Evolutionary conservation across 768 basidiomycete species (phyloP).

Genomic region (Leucocoprinus birnbaumii): DNA sequence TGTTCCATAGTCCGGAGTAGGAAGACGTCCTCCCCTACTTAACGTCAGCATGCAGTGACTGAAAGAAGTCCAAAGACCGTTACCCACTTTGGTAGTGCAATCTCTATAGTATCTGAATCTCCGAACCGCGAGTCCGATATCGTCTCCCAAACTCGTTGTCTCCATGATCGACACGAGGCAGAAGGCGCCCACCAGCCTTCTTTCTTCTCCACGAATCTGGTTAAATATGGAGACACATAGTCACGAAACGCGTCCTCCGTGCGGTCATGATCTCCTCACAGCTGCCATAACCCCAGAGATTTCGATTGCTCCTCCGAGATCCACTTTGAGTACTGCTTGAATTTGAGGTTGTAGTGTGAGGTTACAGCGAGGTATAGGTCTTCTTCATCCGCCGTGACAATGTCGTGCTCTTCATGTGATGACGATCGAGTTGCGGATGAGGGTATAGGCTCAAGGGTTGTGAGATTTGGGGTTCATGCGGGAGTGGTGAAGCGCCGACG

Average conservation of each 20-base stretch:
- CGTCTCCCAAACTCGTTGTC: constrained; percentile 2
- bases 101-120: background rate
- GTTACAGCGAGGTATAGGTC: background rate
- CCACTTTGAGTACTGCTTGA: constrained; percentile 6
- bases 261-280: background rate
- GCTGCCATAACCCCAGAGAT: background rate
- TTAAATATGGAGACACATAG: constrained; percentile 6
- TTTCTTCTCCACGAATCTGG: constrained; percentile 2
- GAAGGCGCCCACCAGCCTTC: background rate
- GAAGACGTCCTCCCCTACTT: constrained; percentile 7
- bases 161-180: background rate
- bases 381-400: background rate
- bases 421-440: too few species aligned
- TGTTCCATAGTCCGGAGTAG: constrained; percentile 10
- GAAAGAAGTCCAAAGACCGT: too few species aligned
- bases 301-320: constrained; percentile 1
- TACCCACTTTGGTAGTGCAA: background rate
- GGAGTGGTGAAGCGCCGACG: too few species aligned
- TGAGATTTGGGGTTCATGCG: too few species aligned
- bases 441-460: too few species aligned
- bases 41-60: too few species aligned
- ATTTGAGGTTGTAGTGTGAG: background rate
- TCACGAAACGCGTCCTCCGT: background rate
- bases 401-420: too few species aligned
- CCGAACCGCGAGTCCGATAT: background rate